These are phyloP conservation scores for Porogramme epimiltina DNA, from an alignment of 1,284 basidiomycete genomes.

Conservation along the genomic window DNA sequence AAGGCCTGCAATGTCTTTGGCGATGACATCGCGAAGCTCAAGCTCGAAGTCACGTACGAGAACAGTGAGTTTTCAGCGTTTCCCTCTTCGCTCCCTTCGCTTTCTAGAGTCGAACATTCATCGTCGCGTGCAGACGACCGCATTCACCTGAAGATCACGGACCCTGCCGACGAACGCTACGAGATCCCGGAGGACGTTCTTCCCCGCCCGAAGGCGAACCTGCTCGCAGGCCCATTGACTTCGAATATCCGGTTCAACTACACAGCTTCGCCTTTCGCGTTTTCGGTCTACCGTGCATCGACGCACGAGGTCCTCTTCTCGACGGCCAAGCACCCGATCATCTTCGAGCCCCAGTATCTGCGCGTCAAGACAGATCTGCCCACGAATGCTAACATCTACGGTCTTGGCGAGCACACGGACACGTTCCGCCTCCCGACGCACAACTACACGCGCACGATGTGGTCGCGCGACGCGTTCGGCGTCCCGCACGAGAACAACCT, in stretches of 20 bases:
- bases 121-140: constrained; percentile 44
- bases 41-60: constrained; percentile 60
- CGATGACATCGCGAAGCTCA: constrained; percentile 46
- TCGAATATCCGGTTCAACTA: constrained; percentile 67
- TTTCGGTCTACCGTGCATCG: constrained; percentile 61
- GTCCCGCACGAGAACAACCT: constrained; percentile 56
- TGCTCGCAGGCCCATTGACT: constrained; percentile 29
- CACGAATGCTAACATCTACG: constrained; percentile 70
- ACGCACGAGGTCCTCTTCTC: constrained; percentile 70
- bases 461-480: constrained; percentile 67
- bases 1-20: constrained; percentile 59
- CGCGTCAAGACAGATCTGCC: constrained; percentile 64
- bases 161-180: constrained; percentile 56
- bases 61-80: constrained; percentile 39
- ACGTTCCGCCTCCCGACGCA: constrained; percentile 61
- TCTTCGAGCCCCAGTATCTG: constrained; percentile 81
- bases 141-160: constrained; percentile 76
- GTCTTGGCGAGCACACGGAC: constrained; percentile 76
- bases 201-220: constrained; percentile 50
- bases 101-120: not conserved
- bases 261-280: constrained; percentile 67
- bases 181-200: constrained; percentile 71
- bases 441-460: constrained; percentile 67
- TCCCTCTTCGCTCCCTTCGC: too few species aligned
- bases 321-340: constrained; percentile 60